Conservation (phyloP, 768 basidiomycete species). For the Phylloporus scabripes region DNA sequence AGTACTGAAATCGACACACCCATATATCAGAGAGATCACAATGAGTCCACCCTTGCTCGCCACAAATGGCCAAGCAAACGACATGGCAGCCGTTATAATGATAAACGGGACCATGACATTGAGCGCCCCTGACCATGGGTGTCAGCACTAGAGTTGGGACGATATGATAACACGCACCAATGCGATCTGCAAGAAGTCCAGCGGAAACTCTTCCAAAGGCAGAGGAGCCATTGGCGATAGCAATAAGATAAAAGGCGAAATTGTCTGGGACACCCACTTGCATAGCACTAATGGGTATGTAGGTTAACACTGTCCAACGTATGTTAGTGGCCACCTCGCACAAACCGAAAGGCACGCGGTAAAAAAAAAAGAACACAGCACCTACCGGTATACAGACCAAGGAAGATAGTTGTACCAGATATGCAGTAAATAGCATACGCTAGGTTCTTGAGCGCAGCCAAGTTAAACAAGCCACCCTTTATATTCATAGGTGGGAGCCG, state of each 20-base stretch:
- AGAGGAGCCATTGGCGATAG: slow-evolving; percentile 65
- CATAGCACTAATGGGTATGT: slow-evolving; percentile 55
- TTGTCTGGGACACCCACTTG: slow-evolving; percentile 42
- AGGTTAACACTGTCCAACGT: slow-evolving; percentile 50
- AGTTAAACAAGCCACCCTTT: slow-evolving; percentile 55
- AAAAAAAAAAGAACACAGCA: too few species aligned
- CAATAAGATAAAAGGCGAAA: slow-evolving; percentile 59
- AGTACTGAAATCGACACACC: slow-evolving; percentile 35
- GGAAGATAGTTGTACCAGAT: slow-evolving; percentile 52
- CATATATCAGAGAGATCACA: slow-evolving; percentile 56
- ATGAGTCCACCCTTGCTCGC: slow-evolving; percentile 41
- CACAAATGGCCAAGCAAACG: slow-evolving; percentile 69
- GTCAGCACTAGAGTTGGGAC: neutral
- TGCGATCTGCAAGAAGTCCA: slow-evolving; percentile 50
- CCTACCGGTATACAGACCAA: slow-evolving; percentile 65
- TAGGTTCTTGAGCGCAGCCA: slow-evolving; percentile 40
- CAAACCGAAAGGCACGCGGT: too few species aligned
- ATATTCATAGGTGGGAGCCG: slow-evolving; percentile 51
- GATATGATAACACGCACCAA: slow-evolving; percentile 36
- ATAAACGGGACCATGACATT: slow-evolving; percentile 68
- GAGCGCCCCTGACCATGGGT: slow-evolving; percentile 43
- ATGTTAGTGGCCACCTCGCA: neutral
- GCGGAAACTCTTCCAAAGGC: slow-evolving; percentile 53
- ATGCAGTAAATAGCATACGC: slow-evolving; percentile 53
- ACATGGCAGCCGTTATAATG: slow-evolving; percentile 48